These are phyloP conservation scores for Exophiala sp. DNA, from an alignment of 2,329 filamentous ascomycete species.

Conservation along the genomic window DNA sequence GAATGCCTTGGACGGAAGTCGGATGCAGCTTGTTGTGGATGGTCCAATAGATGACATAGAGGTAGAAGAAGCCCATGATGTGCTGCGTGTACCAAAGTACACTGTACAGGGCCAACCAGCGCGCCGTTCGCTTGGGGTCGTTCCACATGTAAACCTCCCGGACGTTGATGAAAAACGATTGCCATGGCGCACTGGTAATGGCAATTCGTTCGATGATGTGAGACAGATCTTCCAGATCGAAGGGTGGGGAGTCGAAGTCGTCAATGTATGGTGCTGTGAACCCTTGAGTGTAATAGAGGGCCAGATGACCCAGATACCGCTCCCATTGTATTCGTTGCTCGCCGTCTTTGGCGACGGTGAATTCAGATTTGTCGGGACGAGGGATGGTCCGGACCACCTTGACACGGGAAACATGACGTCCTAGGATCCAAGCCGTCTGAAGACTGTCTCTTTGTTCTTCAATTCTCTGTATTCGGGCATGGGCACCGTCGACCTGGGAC, in stretches of 20 bases:
- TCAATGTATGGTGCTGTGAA: constrained; percentile 35
- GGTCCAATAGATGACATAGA: constrained; percentile 35
- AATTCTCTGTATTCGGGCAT: constrained; percentile 30
- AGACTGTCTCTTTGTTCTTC: constrained; percentile 35
- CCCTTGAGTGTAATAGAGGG: constrained; percentile 34
- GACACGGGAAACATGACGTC: constrained; percentile 36
- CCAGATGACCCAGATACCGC: constrained; percentile 34
- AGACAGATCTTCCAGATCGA: constrained; percentile 35
- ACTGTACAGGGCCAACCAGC: constrained; percentile 35
- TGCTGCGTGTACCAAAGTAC: constrained; percentile 37
- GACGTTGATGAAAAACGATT: constrained; percentile 36
- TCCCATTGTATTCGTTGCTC: constrained; percentile 32
- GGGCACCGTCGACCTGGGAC: constrained; percentile 19
- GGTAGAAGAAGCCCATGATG: constrained; percentile 34
- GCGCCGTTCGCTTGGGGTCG: constrained; percentile 33
- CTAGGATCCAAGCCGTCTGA: constrained; percentile 37
- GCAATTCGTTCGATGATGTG: constrained; percentile 36
- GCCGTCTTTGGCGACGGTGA: constrained; percentile 28
- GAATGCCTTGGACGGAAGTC: constrained; percentile 31
- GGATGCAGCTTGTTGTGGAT: constrained; percentile 32
- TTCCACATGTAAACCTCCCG: constrained; percentile 39
- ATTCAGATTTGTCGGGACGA: constrained; percentile 29
- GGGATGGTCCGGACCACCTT: constrained; percentile 33
- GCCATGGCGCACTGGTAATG: constrained; percentile 39
- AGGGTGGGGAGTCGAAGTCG: constrained; percentile 33